Evolutionary conservation across 257 asterid genomes (phyloP), one percentile per base, ranked within the genome.

Genomic region (Agastache rugosa): DNA sequence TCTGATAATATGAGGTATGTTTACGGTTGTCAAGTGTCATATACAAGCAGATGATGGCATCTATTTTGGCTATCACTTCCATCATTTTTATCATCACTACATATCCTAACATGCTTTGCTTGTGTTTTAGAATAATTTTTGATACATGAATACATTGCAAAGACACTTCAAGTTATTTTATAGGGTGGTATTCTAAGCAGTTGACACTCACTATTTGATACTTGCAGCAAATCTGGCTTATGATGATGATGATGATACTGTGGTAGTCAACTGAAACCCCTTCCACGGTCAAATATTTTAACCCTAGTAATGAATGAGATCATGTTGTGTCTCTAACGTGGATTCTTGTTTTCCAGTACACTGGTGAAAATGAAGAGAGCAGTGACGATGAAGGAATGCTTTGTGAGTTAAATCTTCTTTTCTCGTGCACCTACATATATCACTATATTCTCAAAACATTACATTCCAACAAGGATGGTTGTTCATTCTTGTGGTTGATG

Each of bases 331-430:
- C 71, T n/a, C 64, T 83, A 69, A 84, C 84, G 51, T 65, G 41
- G 69, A 22, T 68, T 17, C 25, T 82, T 60, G 50, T 80, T 23
- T 51, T 84, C 50, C 87, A 90, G 97, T 48, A 75, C 55, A 67
- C 83, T 25, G 91, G 85, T 44, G 91, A 79, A 79, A 81, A 87
- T 67, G 96, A 87, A 69, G 93, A 80, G 67, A 88, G 87, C 87
- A 90, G 96, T 16, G 96, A 87, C 45, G 96, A 90, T 16, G 97
- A 89, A 74, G 96, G 97, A 75, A 87, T 92, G 97, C 97, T 92
- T 65, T 92, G 96, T 92, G 71, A 90, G 96, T 92, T 70, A 17
- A 63, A 63, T 69, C 66, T 67, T 62, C 68, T 20, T 54, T 47
- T n/a, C 41, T 12, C 15, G 1, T 47, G 39, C 58, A 48, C 37